Evolutionary conservation across 768 basidiomycete species (phyloP).

Genomic region (Tulasnella sp.): DNA sequence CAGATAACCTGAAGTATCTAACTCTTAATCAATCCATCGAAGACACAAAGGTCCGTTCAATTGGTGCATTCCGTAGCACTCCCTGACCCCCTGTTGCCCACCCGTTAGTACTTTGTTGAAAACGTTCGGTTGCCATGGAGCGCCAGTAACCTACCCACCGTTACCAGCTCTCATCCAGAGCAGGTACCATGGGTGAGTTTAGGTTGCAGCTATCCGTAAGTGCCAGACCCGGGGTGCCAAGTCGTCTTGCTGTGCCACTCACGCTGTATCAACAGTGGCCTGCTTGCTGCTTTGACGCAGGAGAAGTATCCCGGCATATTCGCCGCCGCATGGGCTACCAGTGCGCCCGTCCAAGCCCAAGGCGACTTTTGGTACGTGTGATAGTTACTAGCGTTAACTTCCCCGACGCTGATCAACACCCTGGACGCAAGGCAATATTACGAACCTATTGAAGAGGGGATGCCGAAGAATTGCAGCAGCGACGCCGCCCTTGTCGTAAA

Average conservation of each 20-base stretch:
- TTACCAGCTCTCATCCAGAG: neutral
- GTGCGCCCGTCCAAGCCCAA: conserved; percentile 14
- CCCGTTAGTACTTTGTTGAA: conserved; percentile 14
- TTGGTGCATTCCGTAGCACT: neutral
- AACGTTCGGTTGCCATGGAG: conserved; percentile 11
- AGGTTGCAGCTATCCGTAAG: conserved; percentile 11
- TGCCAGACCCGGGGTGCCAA: neutral
- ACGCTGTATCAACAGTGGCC: neutral
- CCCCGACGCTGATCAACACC: too few relatives aligned
- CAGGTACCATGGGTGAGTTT: neutral
- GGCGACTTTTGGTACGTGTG: conserved; percentile 13
- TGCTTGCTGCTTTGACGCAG: conserved; percentile 11
- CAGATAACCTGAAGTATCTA: conserved; percentile 7
- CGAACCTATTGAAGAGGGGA: conserved; percentile 14
- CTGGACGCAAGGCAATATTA: conserved; percentile 7
- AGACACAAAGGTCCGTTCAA: neutral
- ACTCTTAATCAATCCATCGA: conserved; percentile 1
- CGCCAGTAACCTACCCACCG: neutral
- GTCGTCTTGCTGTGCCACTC: neutral
- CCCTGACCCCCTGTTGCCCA: neutral
- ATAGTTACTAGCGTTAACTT: too few relatives aligned
- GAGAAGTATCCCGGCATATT: conserved; percentile 7
- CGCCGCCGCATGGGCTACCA: conserved; percentile 16
- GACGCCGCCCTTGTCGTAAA: conserved; percentile 7
- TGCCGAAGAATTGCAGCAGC: conserved; percentile 17